A percentile compares a stretch with the other conserved stretches of the same genome.
Evolutionary conservation across 2,329 filamentous ascomycete genomes (phyloP).

Genomic region (Penicillium sp.): DNA sequence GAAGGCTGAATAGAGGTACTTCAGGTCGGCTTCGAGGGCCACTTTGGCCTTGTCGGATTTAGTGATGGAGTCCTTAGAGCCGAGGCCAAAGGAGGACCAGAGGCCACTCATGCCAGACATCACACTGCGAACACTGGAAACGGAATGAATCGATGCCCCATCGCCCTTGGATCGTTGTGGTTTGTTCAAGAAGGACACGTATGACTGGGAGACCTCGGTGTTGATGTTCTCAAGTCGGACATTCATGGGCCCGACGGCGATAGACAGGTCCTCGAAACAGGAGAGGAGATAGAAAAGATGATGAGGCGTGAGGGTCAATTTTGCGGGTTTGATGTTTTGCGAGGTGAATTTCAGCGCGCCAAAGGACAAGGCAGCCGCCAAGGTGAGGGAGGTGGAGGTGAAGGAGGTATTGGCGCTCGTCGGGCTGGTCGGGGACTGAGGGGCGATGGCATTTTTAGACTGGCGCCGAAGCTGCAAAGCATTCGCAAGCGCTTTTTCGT

Average conservation of each 20-base stretch:
- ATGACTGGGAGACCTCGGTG: slow-evolving; percentile 75
- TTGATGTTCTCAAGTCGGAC: slow-evolving; percentile 91
- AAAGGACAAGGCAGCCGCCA: slow-evolving; percentile 81
- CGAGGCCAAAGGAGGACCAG: slow-evolving; percentile 82
- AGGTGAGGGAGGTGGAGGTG: slow-evolving; percentile 62
- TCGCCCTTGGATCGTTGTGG: slow-evolving; percentile 78
- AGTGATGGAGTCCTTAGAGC: slow-evolving; percentile 69
- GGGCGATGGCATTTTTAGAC: slow-evolving; percentile 61
- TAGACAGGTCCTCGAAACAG: slow-evolving; percentile 86
- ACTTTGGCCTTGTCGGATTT: slow-evolving; percentile 87
- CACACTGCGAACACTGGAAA: slow-evolving; percentile 92
- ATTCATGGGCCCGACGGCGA: slow-evolving; percentile 92
- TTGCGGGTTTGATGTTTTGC: slow-evolving; percentile 78
- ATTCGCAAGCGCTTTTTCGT: slow-evolving; percentile 96
- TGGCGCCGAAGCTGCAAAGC: slow-evolving; percentile 78
- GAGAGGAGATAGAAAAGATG: slow-evolving; percentile 95
- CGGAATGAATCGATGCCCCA: slow-evolving; percentile 85
- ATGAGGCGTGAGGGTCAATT: slow-evolving; percentile 87
- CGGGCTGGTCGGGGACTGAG: slow-evolving; percentile 45
- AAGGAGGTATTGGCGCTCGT: slow-evolving; percentile 52
- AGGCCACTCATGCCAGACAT: slow-evolving; percentile 94
- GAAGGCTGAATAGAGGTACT: slow-evolving; percentile 95
- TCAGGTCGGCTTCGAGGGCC: slow-evolving; percentile 77
- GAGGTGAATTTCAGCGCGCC: slow-evolving; percentile 80
- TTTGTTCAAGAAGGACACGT: slow-evolving; percentile 89